phyloP scores from a whole-genome alignment of 2,329 filamentous ascomycete species.

The Neopestalotiopsis sp. region DNA sequence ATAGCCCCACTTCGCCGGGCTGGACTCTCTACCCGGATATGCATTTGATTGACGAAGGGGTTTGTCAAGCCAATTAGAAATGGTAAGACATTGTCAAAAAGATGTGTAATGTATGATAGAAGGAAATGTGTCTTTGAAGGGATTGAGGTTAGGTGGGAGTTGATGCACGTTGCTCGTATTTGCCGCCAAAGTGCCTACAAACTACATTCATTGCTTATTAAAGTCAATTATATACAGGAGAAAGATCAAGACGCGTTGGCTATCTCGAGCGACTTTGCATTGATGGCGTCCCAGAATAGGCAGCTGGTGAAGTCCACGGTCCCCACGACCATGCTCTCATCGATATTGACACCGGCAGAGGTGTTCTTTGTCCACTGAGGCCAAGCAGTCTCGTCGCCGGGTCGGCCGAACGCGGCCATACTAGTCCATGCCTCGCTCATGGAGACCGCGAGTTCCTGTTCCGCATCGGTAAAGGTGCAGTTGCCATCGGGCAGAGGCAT shows the following conservation, averaged over 20 bases:
- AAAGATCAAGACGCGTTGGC: neutral
- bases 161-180: neutral
- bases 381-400: slow-evolving; percentile 24
- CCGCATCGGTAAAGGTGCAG: slow-evolving; percentile 28
- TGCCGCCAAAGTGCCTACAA: too few species aligned
- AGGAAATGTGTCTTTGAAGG: too few species aligned
- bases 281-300: slow-evolving; percentile 26
- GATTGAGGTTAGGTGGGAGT: neutral
- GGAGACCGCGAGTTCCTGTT: slow-evolving; percentile 25
- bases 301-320: slow-evolving; percentile 26
- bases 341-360: slow-evolving; percentile 22
- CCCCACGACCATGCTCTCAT: slow-evolving; percentile 18
- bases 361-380: slow-evolving; percentile 22
- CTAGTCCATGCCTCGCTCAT: slow-evolving; percentile 33
- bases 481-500: slow-evolving; percentile 30
- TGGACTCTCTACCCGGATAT: neutral
- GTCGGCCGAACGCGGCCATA: slow-evolving; percentile 29
- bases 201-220: too few species aligned
- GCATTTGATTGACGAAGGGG: too few species aligned
- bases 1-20: neutral
- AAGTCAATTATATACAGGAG: neutral
- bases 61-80: too few species aligned
- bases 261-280: slow-evolving; percentile 19
- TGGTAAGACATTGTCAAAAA: too few species aligned
- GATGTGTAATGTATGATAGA: too few species aligned